Base-by-base conservation (phyloP, 768 basidiomycete species). In the Mrakia blollopis region DNA sequence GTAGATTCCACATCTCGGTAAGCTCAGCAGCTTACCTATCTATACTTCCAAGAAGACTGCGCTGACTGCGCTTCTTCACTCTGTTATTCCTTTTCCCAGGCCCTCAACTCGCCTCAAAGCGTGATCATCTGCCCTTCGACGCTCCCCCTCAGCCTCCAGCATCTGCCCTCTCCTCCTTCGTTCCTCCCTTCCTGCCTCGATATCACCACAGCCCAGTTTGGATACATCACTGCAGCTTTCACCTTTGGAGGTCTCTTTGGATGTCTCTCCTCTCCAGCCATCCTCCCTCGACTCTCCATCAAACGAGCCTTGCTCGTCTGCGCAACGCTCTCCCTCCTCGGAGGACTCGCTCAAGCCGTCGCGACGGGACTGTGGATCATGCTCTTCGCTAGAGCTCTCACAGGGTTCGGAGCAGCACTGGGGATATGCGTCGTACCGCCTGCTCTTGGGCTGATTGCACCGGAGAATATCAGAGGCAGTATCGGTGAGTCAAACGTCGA, bases 211-310 rank as follows among this genome's bases (percentile, higher is more conserved):
- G 85, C 88, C 62, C 86, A 87, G 0, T 98, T 95, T 84, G 92
- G 93, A 28, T 82, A 91, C 62, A 88, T 97, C 47, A 98, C 95
- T 8, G 62, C 93, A 39, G 83, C 92, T 37, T 97, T 93, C 84
- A 94, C 94, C 1, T 83, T 92, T 23, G 96, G 96, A 18, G 96
- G 96, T 52, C 87, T 98, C 35, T 78, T 89, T 23, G 94, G 93
- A 11, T 92, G 92, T 81, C 80, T 91, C 37, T 82, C 85, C 21
- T 89, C 92, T 4, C 91, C 90, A 80, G 81, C 87, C 28, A 80
- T 90, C 75, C 73, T 62, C 30, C 62, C 73, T 23, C 23, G n/a
- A 10, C 9, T 30, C 28, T 25, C 73, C 60, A 44, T 74, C 30
- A 41, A 63, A 14, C 44, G 47, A 14, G 30, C 61, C n/a, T 50